Conservation (phyloP, 805 yeast genomes). For the Wickerhamomyces kurtzmanii region DNA sequence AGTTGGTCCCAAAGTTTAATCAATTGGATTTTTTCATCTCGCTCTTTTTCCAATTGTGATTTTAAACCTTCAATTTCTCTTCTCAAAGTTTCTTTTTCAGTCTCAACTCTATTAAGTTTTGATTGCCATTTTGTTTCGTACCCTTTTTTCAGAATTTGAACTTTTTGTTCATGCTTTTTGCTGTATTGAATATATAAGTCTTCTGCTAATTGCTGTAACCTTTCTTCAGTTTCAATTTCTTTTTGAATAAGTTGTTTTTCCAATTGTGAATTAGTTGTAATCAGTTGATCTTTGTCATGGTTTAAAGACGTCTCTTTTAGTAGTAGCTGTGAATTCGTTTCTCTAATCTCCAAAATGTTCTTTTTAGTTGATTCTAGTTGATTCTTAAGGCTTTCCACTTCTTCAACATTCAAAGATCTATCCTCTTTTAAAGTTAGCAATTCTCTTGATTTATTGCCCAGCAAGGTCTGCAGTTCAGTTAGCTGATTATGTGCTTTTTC, state of each 20-base stretch:
- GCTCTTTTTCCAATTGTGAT: constrained; percentile 37
- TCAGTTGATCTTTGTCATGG: constrained; percentile 8
- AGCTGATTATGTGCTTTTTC: constrained; percentile 24
- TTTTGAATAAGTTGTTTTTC: constrained; percentile 24
- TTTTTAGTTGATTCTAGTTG: constrained; percentile 8
- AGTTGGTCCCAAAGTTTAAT: constrained; percentile 37
- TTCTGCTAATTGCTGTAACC: constrained; percentile 54
- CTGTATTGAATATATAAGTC: constrained; percentile 67
- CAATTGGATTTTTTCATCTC: constrained; percentile 47
- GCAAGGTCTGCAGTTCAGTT: constrained; percentile 19
- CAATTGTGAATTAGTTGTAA: constrained; percentile 9
- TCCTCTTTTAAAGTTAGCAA: constrained; percentile 16
- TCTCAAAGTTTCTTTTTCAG: constrained; percentile 33
- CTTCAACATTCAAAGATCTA: no score
- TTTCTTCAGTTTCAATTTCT: constrained; percentile 41
- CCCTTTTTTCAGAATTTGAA: constrained; percentile 47
- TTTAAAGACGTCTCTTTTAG: constrained; percentile 6
- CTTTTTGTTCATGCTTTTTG: constrained; percentile 68
- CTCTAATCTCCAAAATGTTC: constrained; percentile 13
- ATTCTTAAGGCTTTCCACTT: constrained; percentile 15
- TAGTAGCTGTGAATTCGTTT: no score
- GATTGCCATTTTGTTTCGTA: constrained; percentile 43
- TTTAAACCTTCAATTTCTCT: constrained; percentile 45
- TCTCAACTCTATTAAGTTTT: constrained; percentile 29
- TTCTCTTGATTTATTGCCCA: constrained; percentile 19